phyloP scores from a whole-genome alignment of 1,284 basidiomycete genomes.

The Ceratobasidium sp. region DNA sequence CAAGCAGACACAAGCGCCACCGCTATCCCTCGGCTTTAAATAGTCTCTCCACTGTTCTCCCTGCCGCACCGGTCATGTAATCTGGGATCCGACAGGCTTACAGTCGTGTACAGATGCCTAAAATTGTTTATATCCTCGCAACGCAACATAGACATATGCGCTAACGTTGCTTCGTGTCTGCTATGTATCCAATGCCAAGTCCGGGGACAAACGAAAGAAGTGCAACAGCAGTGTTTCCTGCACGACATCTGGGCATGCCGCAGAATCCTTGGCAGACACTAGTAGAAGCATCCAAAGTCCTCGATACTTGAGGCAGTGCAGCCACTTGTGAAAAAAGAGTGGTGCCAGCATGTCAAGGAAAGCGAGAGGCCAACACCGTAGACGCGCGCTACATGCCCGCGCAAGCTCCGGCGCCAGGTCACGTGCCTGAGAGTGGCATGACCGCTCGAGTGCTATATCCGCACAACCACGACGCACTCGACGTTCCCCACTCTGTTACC shows the following conservation, averaged over 20 bases:
- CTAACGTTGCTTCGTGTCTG: constrained; percentile 22
- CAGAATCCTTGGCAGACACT: constrained; percentile 27
- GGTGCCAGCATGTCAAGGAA: too few species aligned
- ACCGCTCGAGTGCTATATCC: constrained; percentile 11
- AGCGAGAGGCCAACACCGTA: too few species aligned
- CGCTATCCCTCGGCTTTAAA: too few species aligned
- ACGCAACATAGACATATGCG: constrained; percentile 14
- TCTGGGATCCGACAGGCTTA: too few species aligned
- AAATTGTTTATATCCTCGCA: too few species aligned
- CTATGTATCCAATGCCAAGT: constrained; percentile 37
- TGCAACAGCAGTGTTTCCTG: constrained; percentile 6
- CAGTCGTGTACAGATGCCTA: too few species aligned
- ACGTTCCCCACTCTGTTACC: neutral
- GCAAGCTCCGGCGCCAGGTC: neutral
- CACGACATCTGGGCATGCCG: constrained; percentile 16
- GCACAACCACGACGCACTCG: constrained; percentile 12
- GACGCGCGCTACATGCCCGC: neutral
- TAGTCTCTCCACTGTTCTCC: too few species aligned
- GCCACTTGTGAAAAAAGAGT: neutral
- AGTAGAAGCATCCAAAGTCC: too few species aligned
- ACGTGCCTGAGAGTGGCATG: too few species aligned
- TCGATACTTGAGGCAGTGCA: neutral
- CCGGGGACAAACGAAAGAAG: neutral
- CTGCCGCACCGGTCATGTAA: too few species aligned
- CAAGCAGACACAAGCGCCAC: too few species aligned